Evolutionary conservation across 495 filamentous ascomycete species (phyloP).

Genomic region (Neurospora tetraspora): DNA sequence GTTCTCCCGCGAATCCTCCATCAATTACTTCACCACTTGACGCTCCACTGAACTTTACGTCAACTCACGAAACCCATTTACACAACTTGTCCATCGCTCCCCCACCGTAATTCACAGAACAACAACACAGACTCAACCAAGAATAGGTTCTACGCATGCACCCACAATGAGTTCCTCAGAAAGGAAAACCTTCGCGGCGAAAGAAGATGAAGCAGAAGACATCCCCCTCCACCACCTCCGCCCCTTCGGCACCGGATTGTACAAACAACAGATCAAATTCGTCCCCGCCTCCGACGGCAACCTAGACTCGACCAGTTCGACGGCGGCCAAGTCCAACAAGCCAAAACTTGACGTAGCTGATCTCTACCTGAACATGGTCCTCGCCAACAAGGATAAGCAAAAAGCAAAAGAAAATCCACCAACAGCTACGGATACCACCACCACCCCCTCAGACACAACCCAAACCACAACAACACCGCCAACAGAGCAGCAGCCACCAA

Average conservation of each 20-base stretch:
- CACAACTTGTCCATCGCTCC: neutral
- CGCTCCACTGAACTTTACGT: neutral
- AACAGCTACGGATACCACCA: neutral
- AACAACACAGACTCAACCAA: neutral
- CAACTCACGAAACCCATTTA: neutral
- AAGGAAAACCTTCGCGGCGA: neutral
- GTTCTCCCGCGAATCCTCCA: neutral
- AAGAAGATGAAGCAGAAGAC: slow-evolving; percentile 38
- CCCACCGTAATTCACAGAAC: neutral
- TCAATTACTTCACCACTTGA: neutral
- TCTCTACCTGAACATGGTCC: slow-evolving; percentile 63
- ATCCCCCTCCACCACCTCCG: slow-evolving; percentile 63
- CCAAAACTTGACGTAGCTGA: slow-evolving; percentile 42
- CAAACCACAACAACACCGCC: neutral
- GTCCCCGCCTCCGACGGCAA: slow-evolving; percentile 53
- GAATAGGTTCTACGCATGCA: neutral
- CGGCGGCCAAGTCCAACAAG: slow-evolving; percentile 8
- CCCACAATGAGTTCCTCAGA: neutral
- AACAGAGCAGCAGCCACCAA: neutral
- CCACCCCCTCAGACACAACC: neutral
- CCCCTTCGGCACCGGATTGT: slow-evolving; percentile 70
- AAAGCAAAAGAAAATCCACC: neutral
- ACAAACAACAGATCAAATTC: slow-evolving; percentile 69
- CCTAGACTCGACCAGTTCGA: slow-evolving; percentile 29
- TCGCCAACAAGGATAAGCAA: slow-evolving; percentile 29